Evolutionary conservation across 495 filamentous ascomycete species (phyloP).

Genomic region (Neurospora cerealis): DNA sequence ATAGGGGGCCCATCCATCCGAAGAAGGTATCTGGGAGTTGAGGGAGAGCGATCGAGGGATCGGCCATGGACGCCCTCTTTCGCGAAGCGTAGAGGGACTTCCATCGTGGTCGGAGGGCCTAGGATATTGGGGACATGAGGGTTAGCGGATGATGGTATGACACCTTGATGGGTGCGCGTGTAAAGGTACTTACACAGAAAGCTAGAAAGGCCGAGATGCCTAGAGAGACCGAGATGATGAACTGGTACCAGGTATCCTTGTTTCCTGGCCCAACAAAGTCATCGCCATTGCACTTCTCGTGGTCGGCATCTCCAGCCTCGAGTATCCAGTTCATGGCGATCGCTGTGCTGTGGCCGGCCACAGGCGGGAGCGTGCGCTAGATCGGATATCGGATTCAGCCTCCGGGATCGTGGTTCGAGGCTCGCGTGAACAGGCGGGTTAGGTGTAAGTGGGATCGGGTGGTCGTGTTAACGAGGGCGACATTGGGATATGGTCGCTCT

Average conservation of each 20-base stretch:
- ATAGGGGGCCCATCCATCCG: slow-evolving; percentile 90
- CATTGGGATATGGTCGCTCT: neutral
- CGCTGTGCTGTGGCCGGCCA: neutral
- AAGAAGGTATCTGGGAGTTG: slow-evolving; percentile 79
- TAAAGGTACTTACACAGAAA: slow-evolving; percentile 37
- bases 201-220: slow-evolving; percentile 42
- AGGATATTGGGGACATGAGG: neutral
- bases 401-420: neutral
- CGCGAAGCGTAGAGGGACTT: slow-evolving; percentile 84
- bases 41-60: slow-evolving; percentile 65
- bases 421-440: neutral
- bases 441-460: neutral
- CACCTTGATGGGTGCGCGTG: neutral
- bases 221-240: slow-evolving; percentile 39
- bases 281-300: slow-evolving; percentile 21
- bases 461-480: neutral
- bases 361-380: neutral
- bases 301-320: slow-evolving; percentile 3
- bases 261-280: slow-evolving; percentile 21
- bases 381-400: neutral
- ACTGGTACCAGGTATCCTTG: slow-evolving; percentile 41
- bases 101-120: slow-evolving; percentile 84
- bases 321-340: slow-evolving; percentile 13
- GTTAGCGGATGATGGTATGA: neutral
- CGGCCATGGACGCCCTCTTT: slow-evolving; percentile 46